Evolutionary conservation across 169 alveolate genomes (phyloP).

Genomic region (Fabrea salina): DNA sequence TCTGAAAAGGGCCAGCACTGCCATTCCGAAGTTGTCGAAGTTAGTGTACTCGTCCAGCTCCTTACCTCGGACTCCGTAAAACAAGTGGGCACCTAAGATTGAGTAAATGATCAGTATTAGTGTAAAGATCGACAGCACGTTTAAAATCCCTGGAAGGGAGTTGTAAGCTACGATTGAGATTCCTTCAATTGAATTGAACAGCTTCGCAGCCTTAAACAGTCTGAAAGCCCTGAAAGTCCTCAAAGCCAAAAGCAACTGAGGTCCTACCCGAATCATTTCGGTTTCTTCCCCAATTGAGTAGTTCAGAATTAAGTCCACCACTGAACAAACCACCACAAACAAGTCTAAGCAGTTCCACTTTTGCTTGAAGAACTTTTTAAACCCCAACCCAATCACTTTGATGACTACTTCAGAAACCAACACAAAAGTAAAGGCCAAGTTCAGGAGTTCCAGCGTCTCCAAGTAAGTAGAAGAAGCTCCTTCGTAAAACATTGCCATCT

Average conservation of each 20-base stretch:
- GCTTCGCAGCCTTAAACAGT: slow-evolving; percentile 65
- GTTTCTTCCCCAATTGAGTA: slow-evolving; percentile 35
- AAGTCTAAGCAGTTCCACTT: slow-evolving; percentile 36
- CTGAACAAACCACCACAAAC: slow-evolving; percentile 14
- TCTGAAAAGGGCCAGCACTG: slow-evolving; percentile 51
- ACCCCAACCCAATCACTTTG: slow-evolving; percentile 22
- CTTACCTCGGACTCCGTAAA: slow-evolving; percentile 51
- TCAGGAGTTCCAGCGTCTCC: slow-evolving; percentile 43
- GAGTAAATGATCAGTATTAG: slow-evolving; percentile 76
- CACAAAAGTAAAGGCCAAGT: slow-evolving; percentile 35
- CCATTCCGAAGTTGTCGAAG: slow-evolving; percentile 61
- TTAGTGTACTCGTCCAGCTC: slow-evolving; percentile 55
- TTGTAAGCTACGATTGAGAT: slow-evolving; percentile 43
- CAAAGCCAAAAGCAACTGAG: slow-evolving; percentile 65
- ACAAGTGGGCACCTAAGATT: slow-evolving; percentile 74
- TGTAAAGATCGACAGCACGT: slow-evolving; percentile 65
- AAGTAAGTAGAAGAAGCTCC: slow-evolving; percentile 50
- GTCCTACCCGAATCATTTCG: slow-evolving; percentile 71
- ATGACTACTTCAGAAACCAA: slow-evolving; percentile 9
- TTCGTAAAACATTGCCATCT: slow-evolving; percentile 79
- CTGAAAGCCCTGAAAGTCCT: slow-evolving; percentile 79
- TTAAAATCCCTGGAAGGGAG: slow-evolving; percentile 72
- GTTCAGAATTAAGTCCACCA: slow-evolving; percentile 11
- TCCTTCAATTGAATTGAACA: slow-evolving; percentile 71
- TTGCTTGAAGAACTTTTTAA: not conserved